These are phyloP conservation scores for Candida boidinii DNA, from an alignment of 805 yeast species.

Conservation along the genomic window DNA sequence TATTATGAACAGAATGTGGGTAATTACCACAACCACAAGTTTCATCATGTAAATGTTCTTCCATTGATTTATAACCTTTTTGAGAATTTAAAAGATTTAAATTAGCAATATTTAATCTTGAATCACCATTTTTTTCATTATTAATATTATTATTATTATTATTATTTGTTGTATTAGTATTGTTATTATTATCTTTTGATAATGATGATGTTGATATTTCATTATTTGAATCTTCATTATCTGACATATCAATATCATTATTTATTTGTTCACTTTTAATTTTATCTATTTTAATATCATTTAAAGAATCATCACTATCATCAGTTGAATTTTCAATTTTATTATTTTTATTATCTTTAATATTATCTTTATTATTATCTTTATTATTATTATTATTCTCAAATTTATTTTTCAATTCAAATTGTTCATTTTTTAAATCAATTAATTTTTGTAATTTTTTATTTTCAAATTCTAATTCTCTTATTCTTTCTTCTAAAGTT, in stretches of 20 bases:
- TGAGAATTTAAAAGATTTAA: conserved; percentile 19
- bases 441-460: conserved; percentile 55
- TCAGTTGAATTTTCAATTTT: conserved; percentile 9
- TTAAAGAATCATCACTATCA: neutral
- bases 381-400: neutral
- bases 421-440: conserved; percentile 34
- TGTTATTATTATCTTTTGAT: too few species aligned
- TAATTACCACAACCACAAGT: conserved; percentile 48
- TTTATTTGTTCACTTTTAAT: too few species aligned
- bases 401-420: too few species aligned
- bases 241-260: too few species aligned
- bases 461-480: conserved; percentile 79
- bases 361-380: neutral
- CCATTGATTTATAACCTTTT: conserved; percentile 16
- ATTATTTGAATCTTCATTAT: too few species aligned
- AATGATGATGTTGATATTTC: too few species aligned
- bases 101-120: conserved; percentile 23
- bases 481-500: conserved; percentile 77
- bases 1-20: conserved; percentile 47
- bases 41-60: conserved; percentile 35
- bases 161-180: too few species aligned
- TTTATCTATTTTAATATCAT: too few species aligned
- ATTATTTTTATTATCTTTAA: neutral
- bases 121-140: too few species aligned
- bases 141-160: too few species aligned